Conservation (phyloP, 768 basidiomycete genomes). For the Trametes villosa region DNA sequence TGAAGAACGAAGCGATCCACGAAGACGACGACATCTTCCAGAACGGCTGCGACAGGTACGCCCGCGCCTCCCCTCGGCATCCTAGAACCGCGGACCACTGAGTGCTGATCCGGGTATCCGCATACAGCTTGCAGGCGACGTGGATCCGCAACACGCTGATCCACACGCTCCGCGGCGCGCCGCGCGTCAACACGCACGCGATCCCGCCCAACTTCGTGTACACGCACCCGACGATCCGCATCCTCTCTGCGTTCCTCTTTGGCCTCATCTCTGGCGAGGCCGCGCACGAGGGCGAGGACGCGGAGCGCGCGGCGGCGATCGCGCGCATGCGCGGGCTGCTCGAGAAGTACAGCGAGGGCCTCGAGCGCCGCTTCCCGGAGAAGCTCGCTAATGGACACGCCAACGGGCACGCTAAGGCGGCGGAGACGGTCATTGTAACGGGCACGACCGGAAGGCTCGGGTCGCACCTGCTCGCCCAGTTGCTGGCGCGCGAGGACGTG, state of each 20-base stretch:
- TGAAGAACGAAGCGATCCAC: constrained; percentile 28
- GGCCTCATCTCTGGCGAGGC: constrained; percentile 9
- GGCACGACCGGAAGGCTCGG: constrained; percentile 40
- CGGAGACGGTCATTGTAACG: constrained; percentile 35
- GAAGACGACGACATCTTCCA: constrained; percentile 47
- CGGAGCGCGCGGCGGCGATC: constrained; percentile 7
- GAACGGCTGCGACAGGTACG: constrained; percentile 45
- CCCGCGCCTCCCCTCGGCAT: no score
- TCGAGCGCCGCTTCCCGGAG: constrained; percentile 13
- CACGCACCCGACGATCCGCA: constrained; percentile 25
- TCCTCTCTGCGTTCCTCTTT: constrained; percentile 15
- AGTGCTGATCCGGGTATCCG: neutral
- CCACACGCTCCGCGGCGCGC: constrained; percentile 25
- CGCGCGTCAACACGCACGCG: constrained; percentile 9
- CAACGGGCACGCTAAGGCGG: constrained; percentile 3
- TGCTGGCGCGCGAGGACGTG: constrained; percentile 24
- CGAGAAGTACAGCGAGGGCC: constrained; percentile 23
- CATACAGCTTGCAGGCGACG: constrained; percentile 29
- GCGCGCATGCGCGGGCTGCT: constrained; percentile 23
- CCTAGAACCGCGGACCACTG: neutral
- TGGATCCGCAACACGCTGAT: constrained; percentile 33
- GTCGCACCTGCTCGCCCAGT: constrained; percentile 31
- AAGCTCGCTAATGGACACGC: constrained; percentile 5
- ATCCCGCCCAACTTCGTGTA: constrained; percentile 30
- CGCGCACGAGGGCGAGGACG: neutral